A percentile compares a stretch with the other conserved stretches of the same genome.
Evolutionary conservation across 352 stramenopile species (phyloP).

Genomic region (Albugo laibachii): DNA sequence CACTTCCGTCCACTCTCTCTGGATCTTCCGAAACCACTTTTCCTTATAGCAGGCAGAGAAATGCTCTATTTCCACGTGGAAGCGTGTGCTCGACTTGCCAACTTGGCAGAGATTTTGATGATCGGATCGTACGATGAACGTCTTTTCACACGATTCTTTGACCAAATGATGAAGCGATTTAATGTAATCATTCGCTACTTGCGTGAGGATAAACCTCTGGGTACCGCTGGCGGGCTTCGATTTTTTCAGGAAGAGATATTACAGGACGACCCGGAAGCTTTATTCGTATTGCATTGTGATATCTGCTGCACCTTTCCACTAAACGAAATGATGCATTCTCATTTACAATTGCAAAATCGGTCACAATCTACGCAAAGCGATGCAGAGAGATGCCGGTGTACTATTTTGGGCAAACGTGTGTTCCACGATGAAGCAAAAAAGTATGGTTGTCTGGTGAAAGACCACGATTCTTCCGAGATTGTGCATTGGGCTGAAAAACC

Average conservation of each 20-base stretch:
- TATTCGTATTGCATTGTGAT: constrained; percentile 77
- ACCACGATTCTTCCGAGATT: constrained; percentile 59
- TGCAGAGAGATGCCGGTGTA: constrained; percentile 33
- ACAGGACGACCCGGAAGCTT: constrained; percentile 33
- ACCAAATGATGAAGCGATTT: constrained; percentile 57
- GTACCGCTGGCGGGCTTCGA: constrained; percentile 63
- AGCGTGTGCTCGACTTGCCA: constrained; percentile 58
- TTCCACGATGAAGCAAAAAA: constrained; percentile 79
- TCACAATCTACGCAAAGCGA: background rate
- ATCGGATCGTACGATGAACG: constrained; percentile 78
- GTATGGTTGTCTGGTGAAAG: constrained; percentile 71
- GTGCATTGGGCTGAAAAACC: constrained; percentile 80
- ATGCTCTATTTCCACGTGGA: constrained; percentile 84
- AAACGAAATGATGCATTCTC: constrained; percentile 77
- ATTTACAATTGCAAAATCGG: constrained; percentile 18
- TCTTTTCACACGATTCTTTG: constrained; percentile 77
- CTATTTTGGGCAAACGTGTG: constrained; percentile 70
- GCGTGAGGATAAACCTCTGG: constrained; percentile 53
- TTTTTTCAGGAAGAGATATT: constrained; percentile 76
- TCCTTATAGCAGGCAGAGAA: constrained; percentile 64
- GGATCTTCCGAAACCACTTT: constrained; percentile 72
- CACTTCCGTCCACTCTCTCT: constrained; percentile 76
- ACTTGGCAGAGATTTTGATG: constrained; percentile 76
- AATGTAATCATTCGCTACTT: constrained; percentile 77
- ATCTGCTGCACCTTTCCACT: constrained; percentile 78